Percentiles rank a stretch among this genome's conserved stretches.
Conservation (phyloP, 768 basidiomycete species). For the Suillus paluster region DNA sequence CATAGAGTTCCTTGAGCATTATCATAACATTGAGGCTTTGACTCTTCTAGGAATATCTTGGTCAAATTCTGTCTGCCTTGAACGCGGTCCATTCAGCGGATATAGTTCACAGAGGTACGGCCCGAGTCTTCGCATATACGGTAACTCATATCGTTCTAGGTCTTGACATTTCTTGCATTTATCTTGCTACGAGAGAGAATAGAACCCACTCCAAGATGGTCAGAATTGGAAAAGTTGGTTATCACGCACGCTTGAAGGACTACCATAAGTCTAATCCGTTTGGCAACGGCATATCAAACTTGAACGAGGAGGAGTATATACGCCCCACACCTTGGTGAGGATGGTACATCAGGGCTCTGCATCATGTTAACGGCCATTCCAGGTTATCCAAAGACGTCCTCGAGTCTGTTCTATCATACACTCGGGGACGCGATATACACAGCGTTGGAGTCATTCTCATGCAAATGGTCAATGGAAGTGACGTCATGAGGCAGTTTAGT, state of each 20-base stretch:
- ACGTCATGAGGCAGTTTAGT: slow-evolving; percentile 58
- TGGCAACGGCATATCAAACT: slow-evolving; percentile 30
- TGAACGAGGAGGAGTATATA: slow-evolving; percentile 25
- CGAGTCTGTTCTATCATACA: slow-evolving; percentile 79
- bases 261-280: slow-evolving; percentile 87
- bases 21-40: slow-evolving; percentile 4
- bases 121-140: neutral
- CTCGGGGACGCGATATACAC: slow-evolving; percentile 81
- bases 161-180: slow-evolving; percentile 62
- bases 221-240: slow-evolving; percentile 77
- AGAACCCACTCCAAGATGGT: slow-evolving; percentile 62
- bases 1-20: slow-evolving; percentile 5
- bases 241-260: slow-evolving; percentile 74
- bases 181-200: slow-evolving; percentile 57
- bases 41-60: slow-evolving; percentile 65
- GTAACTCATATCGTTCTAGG: slow-evolving; percentile 40
- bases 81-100: slow-evolving; percentile 67
- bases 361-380: neutral
- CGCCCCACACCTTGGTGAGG: slow-evolving; percentile 35
- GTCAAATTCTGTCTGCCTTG: slow-evolving; percentile 72
- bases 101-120: slow-evolving; percentile 70
- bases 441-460: slow-evolving; percentile 76
- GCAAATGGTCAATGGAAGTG: slow-evolving; percentile 85
- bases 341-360: neutral
- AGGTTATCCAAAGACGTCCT: slow-evolving; percentile 82